A percentile compares a stretch with the other conserved stretches of the same genome.
phyloP scores from a whole-genome alignment of 331 rosid genomes.

The Stylosanthes scabra region DNA sequence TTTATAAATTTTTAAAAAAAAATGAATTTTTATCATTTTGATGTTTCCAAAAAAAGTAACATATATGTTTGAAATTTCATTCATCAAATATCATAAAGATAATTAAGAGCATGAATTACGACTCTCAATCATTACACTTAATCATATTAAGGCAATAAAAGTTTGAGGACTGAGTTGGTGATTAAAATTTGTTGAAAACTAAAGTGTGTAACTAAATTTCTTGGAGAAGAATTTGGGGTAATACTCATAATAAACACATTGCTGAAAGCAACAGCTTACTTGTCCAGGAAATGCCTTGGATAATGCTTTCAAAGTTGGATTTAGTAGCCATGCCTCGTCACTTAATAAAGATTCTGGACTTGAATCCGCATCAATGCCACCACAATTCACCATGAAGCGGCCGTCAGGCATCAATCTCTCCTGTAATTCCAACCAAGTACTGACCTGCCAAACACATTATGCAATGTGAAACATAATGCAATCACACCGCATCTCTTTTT shows the following conservation, averaged over 20 bases:
- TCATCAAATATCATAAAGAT: too few species aligned
- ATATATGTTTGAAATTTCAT: too few species aligned
- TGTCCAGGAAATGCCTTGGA: constrained; percentile 82
- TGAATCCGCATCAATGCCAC: constrained; percentile 68
- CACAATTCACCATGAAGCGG: constrained; percentile 92
- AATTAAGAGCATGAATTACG: too few species aligned
- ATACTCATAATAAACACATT: constrained; percentile 20
- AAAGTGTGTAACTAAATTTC: too few species aligned
- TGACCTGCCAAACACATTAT: constrained; percentile 52
- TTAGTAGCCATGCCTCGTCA: constrained; percentile 59
- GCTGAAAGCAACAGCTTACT: constrained; percentile 51
- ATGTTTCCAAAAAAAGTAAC: too few species aligned
- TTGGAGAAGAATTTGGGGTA: background rate
- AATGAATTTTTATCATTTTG: too few species aligned
- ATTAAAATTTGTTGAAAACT: too few species aligned
- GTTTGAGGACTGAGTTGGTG: too few species aligned
- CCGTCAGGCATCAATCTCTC: constrained; percentile 73
- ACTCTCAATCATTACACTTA: too few species aligned
- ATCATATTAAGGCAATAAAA: too few species aligned
- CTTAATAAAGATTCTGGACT: constrained; percentile 43
- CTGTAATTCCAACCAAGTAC: constrained; percentile 73
- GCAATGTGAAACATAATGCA: constrained; percentile 14
- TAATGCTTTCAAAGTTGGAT: constrained; percentile 66
- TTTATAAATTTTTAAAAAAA: too few species aligned
- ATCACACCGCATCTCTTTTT: background rate